Conservation (phyloP, 2,329 filamentous ascomycete genomes). For the Phaeosphaeriaceae sp. region DNA sequence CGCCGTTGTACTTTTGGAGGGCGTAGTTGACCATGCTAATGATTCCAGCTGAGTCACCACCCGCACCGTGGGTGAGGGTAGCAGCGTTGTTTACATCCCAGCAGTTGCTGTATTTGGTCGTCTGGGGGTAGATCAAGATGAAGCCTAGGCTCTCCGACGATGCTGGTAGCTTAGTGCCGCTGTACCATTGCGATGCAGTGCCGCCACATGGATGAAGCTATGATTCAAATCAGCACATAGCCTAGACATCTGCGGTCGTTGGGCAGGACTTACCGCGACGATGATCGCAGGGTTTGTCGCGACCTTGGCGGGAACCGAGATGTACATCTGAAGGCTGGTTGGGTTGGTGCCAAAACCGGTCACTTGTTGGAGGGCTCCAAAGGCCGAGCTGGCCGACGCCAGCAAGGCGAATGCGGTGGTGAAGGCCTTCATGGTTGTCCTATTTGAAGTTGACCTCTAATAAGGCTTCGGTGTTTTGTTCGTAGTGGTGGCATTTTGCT, state of each 20-base stretch:
- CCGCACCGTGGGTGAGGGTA: constrained; percentile 62
- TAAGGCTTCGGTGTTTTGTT: constrained; percentile 4
- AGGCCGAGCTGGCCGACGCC: constrained; percentile 12
- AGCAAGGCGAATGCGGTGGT: constrained; percentile 7
- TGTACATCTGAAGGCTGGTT: constrained; percentile 60
- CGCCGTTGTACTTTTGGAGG: constrained; percentile 58
- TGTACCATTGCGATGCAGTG: constrained; percentile 46
- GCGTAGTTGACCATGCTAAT: constrained; percentile 66
- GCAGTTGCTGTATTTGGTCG: constrained; percentile 58
- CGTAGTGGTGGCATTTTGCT: constrained; percentile 2
- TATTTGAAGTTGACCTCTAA: constrained; percentile 4
- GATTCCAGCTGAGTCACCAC: constrained; percentile 63
- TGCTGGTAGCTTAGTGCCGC: constrained; percentile 29
- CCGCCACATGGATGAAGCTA: constrained; percentile 39
- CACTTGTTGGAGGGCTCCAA: constrained; percentile 41
- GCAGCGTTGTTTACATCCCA: constrained; percentile 65
- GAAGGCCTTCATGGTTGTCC: constrained; percentile 13
- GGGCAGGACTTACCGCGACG: constrained; percentile 58
- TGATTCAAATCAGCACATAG: neutral
- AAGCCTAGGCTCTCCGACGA: constrained; percentile 63
- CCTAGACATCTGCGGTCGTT: constrained; percentile 3
- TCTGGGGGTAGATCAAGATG: constrained; percentile 65
- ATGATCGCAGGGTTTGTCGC: constrained; percentile 59
- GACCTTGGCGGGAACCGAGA: constrained; percentile 55
- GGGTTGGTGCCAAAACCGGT: constrained; percentile 52